phyloP scores from a whole-genome alignment of 208 protist genomes.

The Vickermania spadyakhi region DNA sequence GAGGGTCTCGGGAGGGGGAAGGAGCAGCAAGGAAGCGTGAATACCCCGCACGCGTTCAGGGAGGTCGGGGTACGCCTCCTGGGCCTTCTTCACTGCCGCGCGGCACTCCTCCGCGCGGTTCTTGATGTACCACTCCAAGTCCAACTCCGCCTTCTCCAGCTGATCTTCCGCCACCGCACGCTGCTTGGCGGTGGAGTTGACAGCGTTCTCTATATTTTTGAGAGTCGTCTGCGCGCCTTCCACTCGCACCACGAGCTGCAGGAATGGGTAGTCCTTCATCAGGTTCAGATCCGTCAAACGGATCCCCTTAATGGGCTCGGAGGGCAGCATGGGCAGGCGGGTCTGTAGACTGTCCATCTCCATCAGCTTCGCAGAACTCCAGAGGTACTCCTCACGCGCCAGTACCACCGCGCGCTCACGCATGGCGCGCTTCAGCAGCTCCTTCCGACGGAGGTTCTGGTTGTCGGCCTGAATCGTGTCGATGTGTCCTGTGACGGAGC shows the following conservation, averaged over 20 bases:
- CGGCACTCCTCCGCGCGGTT: conserved; percentile 17
- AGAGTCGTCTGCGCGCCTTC: conserved; percentile 21
- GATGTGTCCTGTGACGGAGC: conserved; percentile 2
- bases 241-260: conserved; percentile 11
- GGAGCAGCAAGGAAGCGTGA: conserved; percentile 25
- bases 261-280: conserved; percentile 18
- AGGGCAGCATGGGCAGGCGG: conserved; percentile 22
- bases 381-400: conserved; percentile 14
- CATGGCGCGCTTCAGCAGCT: conserved; percentile 23
- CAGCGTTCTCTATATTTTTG: neutral
- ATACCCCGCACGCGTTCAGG: conserved; percentile 26
- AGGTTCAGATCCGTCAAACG: conserved; percentile 20
- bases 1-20: conserved; percentile 10
- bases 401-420: conserved; percentile 12
- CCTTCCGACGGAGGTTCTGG: conserved; percentile 6
- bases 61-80: conserved; percentile 4
- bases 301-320: conserved; percentile 19
- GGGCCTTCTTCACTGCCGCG: conserved; percentile 6
- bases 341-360: conserved; percentile 21
- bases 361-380: conserved; percentile 11
- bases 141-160: conserved; percentile 14
- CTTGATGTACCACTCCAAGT: conserved; percentile 9
- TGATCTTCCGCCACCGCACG: neutral
- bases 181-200: neutral
- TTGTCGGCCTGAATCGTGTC: conserved; percentile 1